These are phyloP conservation scores for Ziziphus jujuba DNA, from an alignment of 306 rosid genomes.

Conservation along the genomic window DNA sequence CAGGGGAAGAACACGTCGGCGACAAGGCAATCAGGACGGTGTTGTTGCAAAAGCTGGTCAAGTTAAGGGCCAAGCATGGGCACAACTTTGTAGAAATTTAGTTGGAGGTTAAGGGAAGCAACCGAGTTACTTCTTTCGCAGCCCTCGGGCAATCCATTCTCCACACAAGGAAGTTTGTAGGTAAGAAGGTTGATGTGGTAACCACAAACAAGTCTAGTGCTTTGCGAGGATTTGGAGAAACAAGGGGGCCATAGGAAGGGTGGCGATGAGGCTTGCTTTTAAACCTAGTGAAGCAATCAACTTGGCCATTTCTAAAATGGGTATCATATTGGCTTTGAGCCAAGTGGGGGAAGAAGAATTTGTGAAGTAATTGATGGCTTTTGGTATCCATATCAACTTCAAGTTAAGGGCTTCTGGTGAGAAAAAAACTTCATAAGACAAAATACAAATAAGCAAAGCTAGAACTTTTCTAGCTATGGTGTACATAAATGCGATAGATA, in stretches of 20 bases:
- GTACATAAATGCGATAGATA: too few species aligned
- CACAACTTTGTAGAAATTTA: neutral
- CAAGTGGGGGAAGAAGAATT: constrained; percentile 29
- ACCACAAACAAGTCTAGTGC: neutral
- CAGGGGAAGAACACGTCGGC: constrained; percentile 22
- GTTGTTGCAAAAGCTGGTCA: neutral
- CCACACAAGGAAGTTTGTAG: neutral
- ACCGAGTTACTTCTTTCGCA: constrained; percentile 24
- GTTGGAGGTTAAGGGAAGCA: neutral
- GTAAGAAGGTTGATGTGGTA: neutral
- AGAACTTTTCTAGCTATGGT: too few species aligned
- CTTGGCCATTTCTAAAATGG: constrained; percentile 11
- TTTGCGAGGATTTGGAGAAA: neutral
- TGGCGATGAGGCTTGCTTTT: constrained; percentile 25
- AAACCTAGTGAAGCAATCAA: constrained; percentile 7
- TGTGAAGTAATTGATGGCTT: constrained; percentile 9
- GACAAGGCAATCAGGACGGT: constrained; percentile 11
- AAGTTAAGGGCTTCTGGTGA: too few species aligned
- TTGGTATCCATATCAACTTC: too few species aligned
- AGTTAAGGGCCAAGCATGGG: neutral
- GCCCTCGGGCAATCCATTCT: constrained; percentile 26
- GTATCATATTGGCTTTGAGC: constrained; percentile 30
- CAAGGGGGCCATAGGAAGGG: neutral
- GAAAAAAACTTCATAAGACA: too few species aligned
- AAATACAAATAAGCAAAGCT: too few species aligned